A percentile compares a stretch with the other conserved stretches of the same genome.
Conservation (phyloP, 306 rosid genomes). For the Biancaea sappan region DNA sequence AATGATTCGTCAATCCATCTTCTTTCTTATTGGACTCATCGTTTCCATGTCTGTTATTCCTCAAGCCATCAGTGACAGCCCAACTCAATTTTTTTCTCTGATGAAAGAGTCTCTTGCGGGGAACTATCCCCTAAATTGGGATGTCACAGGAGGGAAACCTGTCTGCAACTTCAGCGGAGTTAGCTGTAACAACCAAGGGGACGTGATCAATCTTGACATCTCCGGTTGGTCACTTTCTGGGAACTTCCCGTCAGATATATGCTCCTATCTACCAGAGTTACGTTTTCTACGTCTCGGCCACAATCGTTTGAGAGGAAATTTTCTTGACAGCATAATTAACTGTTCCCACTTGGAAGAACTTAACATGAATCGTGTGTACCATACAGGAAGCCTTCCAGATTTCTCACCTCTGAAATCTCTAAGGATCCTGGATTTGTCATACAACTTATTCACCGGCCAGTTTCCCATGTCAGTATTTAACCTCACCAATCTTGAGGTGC, state of each 20-base stretch:
- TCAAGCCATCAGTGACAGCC: constrained; percentile 35
- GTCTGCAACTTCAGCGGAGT: constrained; percentile 73
- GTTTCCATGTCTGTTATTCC: constrained; percentile 30
- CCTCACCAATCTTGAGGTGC: constrained; percentile 64
- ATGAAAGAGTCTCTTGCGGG: constrained; percentile 59
- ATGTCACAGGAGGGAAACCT: constrained; percentile 33
- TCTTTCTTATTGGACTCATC: constrained; percentile 42
- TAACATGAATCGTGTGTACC: constrained; percentile 50
- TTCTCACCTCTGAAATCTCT: constrained; percentile 66
- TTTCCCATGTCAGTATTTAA: constrained; percentile 81
- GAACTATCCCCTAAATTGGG: constrained; percentile 55
- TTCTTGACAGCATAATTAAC: constrained; percentile 54
- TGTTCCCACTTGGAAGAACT: constrained; percentile 72
- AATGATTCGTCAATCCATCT: constrained; percentile 46
- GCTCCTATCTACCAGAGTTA: constrained; percentile 68
- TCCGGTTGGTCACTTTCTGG: constrained; percentile 63
- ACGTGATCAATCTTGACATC: constrained; percentile 55
- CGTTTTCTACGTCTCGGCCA: constrained; percentile 54
- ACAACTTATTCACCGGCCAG: constrained; percentile 63
- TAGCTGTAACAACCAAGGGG: constrained; percentile 53
- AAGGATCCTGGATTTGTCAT: constrained; percentile 68
- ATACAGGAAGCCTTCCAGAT: constrained; percentile 62
- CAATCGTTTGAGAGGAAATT: constrained; percentile 51
- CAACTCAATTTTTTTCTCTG: constrained; percentile 51
- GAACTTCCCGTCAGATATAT: constrained; percentile 58